Conservation (phyloP, 192 early-diverging fungal genomes). For the Coemansia sp. region DNA sequence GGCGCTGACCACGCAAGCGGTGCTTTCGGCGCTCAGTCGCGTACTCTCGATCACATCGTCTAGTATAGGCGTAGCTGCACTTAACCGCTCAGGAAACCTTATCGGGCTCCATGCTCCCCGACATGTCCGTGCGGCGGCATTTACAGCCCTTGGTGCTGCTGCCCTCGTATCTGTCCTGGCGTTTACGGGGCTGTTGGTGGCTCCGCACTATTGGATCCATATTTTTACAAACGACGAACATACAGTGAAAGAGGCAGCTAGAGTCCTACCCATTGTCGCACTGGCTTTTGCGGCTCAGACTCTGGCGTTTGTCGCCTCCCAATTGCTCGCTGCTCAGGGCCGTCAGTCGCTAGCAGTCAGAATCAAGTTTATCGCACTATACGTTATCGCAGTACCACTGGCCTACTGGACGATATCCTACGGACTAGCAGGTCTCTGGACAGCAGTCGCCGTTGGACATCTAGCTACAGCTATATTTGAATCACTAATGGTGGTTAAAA, state of each 20-base stretch:
- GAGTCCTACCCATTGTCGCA: constrained; percentile 24
- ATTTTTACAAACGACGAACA: constrained; percentile 57
- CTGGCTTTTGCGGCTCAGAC: constrained; percentile 46
- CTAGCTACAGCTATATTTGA: constrained; percentile 34
- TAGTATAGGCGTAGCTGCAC: constrained; percentile 73
- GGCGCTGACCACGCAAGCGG: constrained; percentile 78
- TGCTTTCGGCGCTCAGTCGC: constrained; percentile 72
- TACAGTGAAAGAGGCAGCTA: constrained; percentile 10
- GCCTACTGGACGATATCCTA: constrained; percentile 59
- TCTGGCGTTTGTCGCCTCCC: constrained; percentile 64
- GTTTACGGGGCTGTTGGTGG: constrained; percentile 31
- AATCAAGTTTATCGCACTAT: constrained; percentile 58
- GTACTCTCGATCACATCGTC: constrained; percentile 74
- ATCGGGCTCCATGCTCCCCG: constrained; percentile 58
- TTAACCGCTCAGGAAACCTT: constrained; percentile 82
- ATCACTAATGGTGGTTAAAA: constrained; percentile 26
- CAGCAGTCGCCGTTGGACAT: constrained; percentile 56
- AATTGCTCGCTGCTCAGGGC: constrained; percentile 60
- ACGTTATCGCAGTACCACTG: constrained; percentile 60
- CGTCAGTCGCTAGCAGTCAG: constrained; percentile 57
- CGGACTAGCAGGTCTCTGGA: constrained; percentile 74
- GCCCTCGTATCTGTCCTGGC: constrained; percentile 32
- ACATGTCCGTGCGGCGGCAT: constrained; percentile 26
- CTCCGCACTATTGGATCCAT: constrained; percentile 44
- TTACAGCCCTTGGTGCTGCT: constrained; percentile 11